Evolutionary conservation across 2,329 filamentous ascomycete genomes (phyloP).

Genomic region (Zalaria obscura): DNA sequence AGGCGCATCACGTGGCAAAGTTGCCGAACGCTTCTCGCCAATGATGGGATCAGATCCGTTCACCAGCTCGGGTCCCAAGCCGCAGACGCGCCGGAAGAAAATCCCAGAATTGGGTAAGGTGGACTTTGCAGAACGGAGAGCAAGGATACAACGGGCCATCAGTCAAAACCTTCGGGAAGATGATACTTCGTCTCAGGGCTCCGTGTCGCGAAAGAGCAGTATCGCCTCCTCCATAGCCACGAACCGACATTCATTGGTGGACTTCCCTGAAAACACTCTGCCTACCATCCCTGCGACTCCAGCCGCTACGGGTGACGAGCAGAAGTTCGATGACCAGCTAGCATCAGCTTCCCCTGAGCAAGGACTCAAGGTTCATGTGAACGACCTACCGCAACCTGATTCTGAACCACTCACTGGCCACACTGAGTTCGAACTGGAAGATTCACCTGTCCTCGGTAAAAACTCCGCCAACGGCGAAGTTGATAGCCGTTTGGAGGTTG

Average conservation of each 20-base stretch:
- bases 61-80: constrained; percentile 18
- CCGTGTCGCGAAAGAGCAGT: constrained; percentile 19
- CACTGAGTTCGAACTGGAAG: constrained; percentile 32
- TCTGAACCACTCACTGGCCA: constrained; percentile 19
- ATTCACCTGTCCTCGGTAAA: constrained; percentile 16
- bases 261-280: constrained; percentile 3
- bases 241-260: constrained; percentile 1
- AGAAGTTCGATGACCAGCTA: neutral
- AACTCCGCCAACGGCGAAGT: neutral
- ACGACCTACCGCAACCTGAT: constrained; percentile 13
- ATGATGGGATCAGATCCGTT: constrained; percentile 25
- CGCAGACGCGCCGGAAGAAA: constrained; percentile 13
- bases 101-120: constrained; percentile 57
- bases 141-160: constrained; percentile 73
- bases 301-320: neutral
- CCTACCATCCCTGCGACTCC: neutral
- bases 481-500: neutral
- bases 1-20: constrained; percentile 53
- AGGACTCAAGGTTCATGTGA: constrained; percentile 14
- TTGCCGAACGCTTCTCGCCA: constrained; percentile 38
- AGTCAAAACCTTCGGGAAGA: constrained; percentile 68
- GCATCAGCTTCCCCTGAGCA: neutral
- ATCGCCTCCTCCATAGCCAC: neutral
- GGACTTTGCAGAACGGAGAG: constrained; percentile 70
- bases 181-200: neutral